phyloP scores from a whole-genome alignment of 2,329 filamentous ascomycete species.

The Ophiostoma ips region DNA sequence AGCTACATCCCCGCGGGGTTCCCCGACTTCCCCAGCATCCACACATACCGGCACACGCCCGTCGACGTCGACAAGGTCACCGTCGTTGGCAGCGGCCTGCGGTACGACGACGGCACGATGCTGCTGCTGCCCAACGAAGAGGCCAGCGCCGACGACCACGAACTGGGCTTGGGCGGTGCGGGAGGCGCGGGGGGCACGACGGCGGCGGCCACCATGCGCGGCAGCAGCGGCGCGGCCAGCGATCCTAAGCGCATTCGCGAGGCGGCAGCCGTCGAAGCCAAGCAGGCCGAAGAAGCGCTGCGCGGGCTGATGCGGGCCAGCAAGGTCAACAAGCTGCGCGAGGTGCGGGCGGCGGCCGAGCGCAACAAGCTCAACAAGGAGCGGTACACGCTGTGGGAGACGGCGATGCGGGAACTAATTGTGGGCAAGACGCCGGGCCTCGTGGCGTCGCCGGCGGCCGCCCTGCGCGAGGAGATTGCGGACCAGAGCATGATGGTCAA shows the following conservation, averaged over 20 bases:
- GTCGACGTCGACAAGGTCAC: constrained; percentile 25
- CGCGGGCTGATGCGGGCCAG: constrained; percentile 45
- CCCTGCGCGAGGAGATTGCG: constrained; percentile 33
- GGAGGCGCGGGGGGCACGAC: not conserved
- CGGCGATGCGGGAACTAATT: constrained; percentile 44
- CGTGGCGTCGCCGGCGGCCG: no score
- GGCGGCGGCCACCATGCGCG: no score
- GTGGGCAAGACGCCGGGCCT: not conserved
- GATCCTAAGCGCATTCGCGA: constrained; percentile 46
- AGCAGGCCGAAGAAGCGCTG: constrained; percentile 48
- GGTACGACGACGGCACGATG: constrained; percentile 17
- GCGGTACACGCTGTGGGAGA: constrained; percentile 47
- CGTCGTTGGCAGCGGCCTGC: constrained; percentile 16
- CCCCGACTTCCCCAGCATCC: constrained; percentile 48
- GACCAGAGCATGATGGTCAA: constrained; percentile 55
- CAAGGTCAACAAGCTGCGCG: constrained; percentile 51
- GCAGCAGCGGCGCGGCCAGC: not conserved
- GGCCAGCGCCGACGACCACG: constrained; percentile 19
- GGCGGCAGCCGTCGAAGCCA: constrained; percentile 44
- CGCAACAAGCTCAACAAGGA: constrained; percentile 37
- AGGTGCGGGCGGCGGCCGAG: constrained; percentile 42
- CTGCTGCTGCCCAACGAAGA: constrained; percentile 10
- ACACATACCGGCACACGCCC: constrained; percentile 49
- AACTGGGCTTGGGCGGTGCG: not conserved
- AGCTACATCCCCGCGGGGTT: constrained; percentile 44